Evolutionary conservation across 202 grass and related monocot genomes (phyloP).

Genomic region (Setaria viridis): DNA sequence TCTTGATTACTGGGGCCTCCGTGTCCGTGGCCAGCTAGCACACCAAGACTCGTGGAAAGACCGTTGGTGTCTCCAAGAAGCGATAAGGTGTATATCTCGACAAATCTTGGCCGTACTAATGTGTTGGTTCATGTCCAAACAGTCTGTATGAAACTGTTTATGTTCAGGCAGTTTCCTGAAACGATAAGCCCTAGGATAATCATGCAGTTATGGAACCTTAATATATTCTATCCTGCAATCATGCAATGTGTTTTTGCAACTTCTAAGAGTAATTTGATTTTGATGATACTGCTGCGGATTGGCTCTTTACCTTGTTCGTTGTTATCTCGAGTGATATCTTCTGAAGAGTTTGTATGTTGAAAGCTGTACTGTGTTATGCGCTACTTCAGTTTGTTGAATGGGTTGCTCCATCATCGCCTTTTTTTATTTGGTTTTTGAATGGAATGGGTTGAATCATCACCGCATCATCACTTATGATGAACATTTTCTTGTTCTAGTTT

Average conservation of each 20-base stretch:
- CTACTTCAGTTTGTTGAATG: no score
- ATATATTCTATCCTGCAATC: constrained; percentile 38
- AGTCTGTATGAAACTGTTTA: constrained; percentile 4
- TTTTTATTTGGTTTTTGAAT: no score
- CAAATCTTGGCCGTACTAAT: constrained; percentile 24
- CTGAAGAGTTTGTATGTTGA: no score
- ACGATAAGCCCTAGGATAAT: constrained; percentile 41
- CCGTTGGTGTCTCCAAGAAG: constrained; percentile 98
- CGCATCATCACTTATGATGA: no score
- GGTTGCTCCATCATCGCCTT: no score
- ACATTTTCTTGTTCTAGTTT: no score
- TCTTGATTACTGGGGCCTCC: constrained; percentile 91
- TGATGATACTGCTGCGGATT: not conserved
- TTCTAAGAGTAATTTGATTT: constrained; percentile 43
- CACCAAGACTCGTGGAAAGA: constrained; percentile 97
- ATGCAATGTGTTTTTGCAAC: constrained; percentile 7
- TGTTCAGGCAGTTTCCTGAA: constrained; percentile 15
- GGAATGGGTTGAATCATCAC: no score
- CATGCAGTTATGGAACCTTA: constrained; percentile 39
- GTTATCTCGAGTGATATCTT: not conserved
- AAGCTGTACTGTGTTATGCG: no score
- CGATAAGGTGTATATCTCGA: constrained; percentile 47
- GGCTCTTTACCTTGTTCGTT: not conserved
- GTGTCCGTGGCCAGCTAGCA: constrained; percentile 84
- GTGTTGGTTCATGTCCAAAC: constrained; percentile 27